Evolutionary conservation across 2,329 filamentous ascomycete genomes (phyloP).

Genomic region (Leptodontidium sp.): DNA sequence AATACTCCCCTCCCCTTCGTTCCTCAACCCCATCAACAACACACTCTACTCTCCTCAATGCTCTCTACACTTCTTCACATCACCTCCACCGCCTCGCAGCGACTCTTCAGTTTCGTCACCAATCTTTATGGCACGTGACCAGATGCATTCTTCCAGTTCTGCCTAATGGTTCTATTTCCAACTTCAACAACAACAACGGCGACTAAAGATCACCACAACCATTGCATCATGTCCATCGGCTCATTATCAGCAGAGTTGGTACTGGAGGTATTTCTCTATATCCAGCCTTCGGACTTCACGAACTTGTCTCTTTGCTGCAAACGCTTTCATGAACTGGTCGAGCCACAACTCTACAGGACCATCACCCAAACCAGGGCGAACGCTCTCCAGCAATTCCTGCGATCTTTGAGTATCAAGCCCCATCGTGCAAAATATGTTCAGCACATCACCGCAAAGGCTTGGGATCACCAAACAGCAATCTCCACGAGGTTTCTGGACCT

Average conservation of each 20-base stretch:
- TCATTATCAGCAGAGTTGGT: neutral
- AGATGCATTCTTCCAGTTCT: neutral
- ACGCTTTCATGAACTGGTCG: neutral
- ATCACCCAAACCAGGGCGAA: neutral
- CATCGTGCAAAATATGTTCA: neutral
- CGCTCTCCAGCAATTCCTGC: neutral
- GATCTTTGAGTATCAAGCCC: neutral
- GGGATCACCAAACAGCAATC: neutral
- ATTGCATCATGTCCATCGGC: neutral
- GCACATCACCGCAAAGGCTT: neutral
- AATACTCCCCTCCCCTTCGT: no score
- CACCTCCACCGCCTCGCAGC: no score
- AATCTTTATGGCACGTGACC: no score
- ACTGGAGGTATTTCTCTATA: neutral
- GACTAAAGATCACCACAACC: neutral
- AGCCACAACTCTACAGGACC: neutral
- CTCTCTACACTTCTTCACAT: no score
- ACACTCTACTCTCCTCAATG: no score
- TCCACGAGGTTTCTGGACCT: neutral
- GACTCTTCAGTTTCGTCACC: no score
- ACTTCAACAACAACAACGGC: neutral
- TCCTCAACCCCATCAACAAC: no score
- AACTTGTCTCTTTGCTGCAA: neutral
- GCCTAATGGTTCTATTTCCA: neutral
- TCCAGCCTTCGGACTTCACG: neutral